Base-by-base conservation (phyloP, 768 basidiomycete species). In the Leccinum broughii region DNA sequence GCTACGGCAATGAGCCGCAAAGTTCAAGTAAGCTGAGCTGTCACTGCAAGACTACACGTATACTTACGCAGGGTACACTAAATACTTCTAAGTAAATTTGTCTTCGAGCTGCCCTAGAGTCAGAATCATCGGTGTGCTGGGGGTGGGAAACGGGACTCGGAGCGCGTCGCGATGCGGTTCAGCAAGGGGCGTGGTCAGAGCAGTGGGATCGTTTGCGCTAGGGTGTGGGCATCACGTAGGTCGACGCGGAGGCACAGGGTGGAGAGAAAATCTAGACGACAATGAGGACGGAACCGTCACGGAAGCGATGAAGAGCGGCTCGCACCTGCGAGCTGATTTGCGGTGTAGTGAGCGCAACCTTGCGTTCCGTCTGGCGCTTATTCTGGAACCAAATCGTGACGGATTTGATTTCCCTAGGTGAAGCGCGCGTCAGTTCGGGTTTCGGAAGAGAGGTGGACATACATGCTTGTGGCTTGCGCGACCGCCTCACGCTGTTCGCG, bases 401-500 rank as follows among this genome's bases (percentile, higher is more conserved):
- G 26, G 72, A 73, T 55, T 73, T 73, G 57, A 75, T 73, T 69
- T 73, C 72, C 72, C 72, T 73, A 44, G 11, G 54, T 39, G 10
- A 22, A 24, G 30, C 4, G 26, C 7, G 46, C 20, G 59, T 72
- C 13, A 68, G 65, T 55, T 20, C 17, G 26, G 26, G 61, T 17
- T 20, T 41, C 53, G 44, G 35, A 30, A 22, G 35, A 22, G 14
- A 22, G 22, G 32, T 20, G 17, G 61, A 65, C 86, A 69, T 74
- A 90, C 89, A 90, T 89, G 69, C 77, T 79, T 13, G 85, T 84
- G 11, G 83, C 77, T 48, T 72, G 78, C 8, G 87, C 87, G 46
- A 88, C 78, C 0, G 77, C 72, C 63, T 90, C 88, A 62, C 89
- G 84, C 62, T 90, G 84, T 63, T 86, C 85, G 39, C 89, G 82